Base-by-base conservation (phyloP, 1,139 yeast genomes). In the Geotrichum citri-aurantii region DNA sequence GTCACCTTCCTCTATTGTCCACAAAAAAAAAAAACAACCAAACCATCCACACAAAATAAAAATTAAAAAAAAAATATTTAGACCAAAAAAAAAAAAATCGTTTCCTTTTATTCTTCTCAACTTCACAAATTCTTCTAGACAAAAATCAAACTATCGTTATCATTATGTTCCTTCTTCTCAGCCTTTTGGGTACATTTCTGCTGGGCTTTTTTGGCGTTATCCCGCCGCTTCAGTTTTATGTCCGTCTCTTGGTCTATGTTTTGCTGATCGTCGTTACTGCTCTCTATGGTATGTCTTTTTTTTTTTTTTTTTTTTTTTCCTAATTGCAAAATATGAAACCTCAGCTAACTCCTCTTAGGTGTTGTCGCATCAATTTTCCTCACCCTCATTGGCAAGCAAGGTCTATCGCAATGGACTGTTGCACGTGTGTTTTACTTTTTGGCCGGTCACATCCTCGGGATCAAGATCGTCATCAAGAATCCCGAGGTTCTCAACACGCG, bases 321-420 rank as follows among this genome's bases (percentile, higher is more conserved):
- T 19, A 11, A 11, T 19, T 19, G 48, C n/a, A 10, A 40, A 40
- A 19, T 44, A 17, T 46, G 17, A 23, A 19, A 23, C 40, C n/a
- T n/a, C 11, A 17, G 19, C 59, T 53, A 24, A 53, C 54, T 23
- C 23, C 29, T 37, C 14, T 10, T 27, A 58, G 96, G 97, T 56
- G 91, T 89, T 0, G 59, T 86, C 14, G 87, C 93, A 17, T 90
- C 97, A 1, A 72, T 88, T 1, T 63, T 84, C 12, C 77, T 90
- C 59, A 76, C 90, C 3, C 61, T 90, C 14, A 65, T 85, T 14
- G 95, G 97, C 42, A 88, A 87, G 71, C 84, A 83, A 65, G 85
- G 88, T 59, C 78, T 90, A 58, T 84, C 96, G 1, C 99, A 95
- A 74, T 91, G 92, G 83, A 79, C 91, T 23, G 90, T 93, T 17